Conservation (phyloP, 1,139 yeast species). For the Yamadazyma conglobata region DNA sequence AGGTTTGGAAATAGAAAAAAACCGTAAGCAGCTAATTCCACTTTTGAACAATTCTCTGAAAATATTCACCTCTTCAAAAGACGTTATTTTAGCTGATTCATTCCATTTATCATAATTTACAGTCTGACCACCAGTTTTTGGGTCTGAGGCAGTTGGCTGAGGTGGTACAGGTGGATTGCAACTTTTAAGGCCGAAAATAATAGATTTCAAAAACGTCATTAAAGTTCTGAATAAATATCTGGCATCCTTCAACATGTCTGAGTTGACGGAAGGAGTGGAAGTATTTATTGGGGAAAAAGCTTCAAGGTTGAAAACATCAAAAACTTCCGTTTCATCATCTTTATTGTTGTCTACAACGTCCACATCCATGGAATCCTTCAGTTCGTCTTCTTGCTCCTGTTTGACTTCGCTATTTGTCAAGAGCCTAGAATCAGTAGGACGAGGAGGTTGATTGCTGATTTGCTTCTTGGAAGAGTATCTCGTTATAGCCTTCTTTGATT, state of each 20-base stretch:
- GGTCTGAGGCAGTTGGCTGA: conserved; percentile 47
- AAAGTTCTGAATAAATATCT: conserved; percentile 83
- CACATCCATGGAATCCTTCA: conserved; percentile 14
- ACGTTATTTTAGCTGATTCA: conserved; percentile 79
- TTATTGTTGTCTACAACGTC: conserved; percentile 19
- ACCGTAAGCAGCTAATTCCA: conserved; percentile 75
- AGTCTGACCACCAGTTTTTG: conserved; percentile 57
- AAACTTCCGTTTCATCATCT: conserved; percentile 20
- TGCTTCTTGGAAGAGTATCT: conserved; percentile 34
- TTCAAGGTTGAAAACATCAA: conserved; percentile 39
- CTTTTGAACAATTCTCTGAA: conserved; percentile 77
- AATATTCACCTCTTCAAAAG: conserved; percentile 77
- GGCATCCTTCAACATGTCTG: conserved; percentile 82
- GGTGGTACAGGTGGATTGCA: conserved; percentile 85
- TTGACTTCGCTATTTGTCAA: conserved; percentile 5
- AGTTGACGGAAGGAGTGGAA: conserved; percentile 29
- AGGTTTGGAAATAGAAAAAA: conserved; percentile 61
- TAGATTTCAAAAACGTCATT: conserved; percentile 86
- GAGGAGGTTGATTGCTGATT: background rate
- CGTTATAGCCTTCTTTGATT: conserved; percentile 39
- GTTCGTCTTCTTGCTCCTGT: conserved; percentile 3
- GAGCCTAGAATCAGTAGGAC: conserved; percentile 1
- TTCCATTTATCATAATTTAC: conserved; percentile 69
- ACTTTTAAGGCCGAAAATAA: conserved; percentile 82
- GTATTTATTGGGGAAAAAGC: conserved; percentile 38